phyloP scores from a whole-genome alignment of 2,329 filamentous ascomycete species.

The Diaporthe batatas region DNA sequence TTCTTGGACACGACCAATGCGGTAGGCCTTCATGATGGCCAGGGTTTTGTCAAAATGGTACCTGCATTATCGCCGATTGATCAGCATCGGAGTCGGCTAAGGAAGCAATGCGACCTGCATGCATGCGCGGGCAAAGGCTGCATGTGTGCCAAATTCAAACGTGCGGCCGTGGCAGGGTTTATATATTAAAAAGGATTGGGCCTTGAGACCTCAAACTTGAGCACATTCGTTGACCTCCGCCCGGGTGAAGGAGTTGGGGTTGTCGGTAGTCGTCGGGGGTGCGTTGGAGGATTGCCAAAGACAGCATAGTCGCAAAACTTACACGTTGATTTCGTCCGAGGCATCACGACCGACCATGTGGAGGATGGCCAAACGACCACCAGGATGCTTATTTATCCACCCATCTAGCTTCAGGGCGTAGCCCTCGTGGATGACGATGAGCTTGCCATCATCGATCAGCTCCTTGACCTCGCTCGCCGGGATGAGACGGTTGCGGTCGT shows the following conservation, averaged over 20 bases:
- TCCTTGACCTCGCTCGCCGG: conserved; percentile 61
- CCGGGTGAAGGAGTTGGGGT: neutral
- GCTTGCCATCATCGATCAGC: conserved; percentile 67
- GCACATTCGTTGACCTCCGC: neutral
- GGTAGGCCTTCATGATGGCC: conserved; percentile 70
- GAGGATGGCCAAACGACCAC: conserved; percentile 69
- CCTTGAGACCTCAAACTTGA: neutral
- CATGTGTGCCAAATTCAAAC: neutral
- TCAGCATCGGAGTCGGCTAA: conserved; percentile 45
- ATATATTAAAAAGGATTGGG: neutral
- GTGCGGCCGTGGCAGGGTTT: neutral
- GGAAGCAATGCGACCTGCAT: conserved; percentile 6
- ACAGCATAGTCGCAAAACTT: conserved; percentile 47
- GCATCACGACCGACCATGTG: conserved; percentile 74
- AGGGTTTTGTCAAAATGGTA: conserved; percentile 69
- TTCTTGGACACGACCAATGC: conserved; percentile 62
- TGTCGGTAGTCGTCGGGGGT: neutral
- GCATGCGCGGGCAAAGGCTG: conserved; percentile 9
- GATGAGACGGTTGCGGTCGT: conserved; percentile 58
- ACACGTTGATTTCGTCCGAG: conserved; percentile 71
- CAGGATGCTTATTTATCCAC: conserved; percentile 72
- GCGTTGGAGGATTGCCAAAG: conserved; percentile 21
- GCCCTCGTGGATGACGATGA: conserved; percentile 69
- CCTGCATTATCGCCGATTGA: conserved; percentile 54
- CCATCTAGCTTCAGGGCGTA: conserved; percentile 66